Base-by-base conservation (phyloP, 805 yeast genomes). In the Lipomyces chichibuensis region DNA sequence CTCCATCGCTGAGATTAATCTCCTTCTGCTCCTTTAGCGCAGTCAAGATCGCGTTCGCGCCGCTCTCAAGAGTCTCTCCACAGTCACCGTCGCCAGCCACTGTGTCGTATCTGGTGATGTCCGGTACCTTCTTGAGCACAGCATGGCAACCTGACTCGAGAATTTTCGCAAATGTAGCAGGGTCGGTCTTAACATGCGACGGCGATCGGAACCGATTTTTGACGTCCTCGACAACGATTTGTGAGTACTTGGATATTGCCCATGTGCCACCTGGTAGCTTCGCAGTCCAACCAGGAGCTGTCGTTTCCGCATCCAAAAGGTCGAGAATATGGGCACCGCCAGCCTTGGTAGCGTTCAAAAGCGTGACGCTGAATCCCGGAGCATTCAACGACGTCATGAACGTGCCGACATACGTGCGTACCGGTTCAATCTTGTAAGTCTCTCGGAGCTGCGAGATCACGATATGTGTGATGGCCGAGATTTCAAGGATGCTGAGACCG, bases 51-150 rank as follows among this genome's bases (percentile, higher is more conserved):
- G 89, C 92, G 60, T 87, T 82, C 25, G 92, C 96, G 55, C 98
- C 98, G 27, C 85, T 83, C 6, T 87, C 90, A 66, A 93, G 79
- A 0, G 97, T 92, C 73, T 91, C 95, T 53, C 98, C 98, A 79
- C 97, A 92, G 75, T 92, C 98, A 73, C 98, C 98, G 77, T 92
- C 98, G 65, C 98, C 98, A 0, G 93, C 97, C 71, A 86, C 82
- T 1, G 95, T 89, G 74, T 92, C 98, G 71, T 90, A 87, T 62
- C 85, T 84, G 0, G 97, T 93, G 74, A 92, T 88, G 73, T 87
- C 84, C 2, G 96, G 95, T 77, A 92, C 98, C 23, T 83, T 84
- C 43, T 83, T 80, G 55, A 88, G 78, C 7, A 88, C 78, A 9
- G 77, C 75, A 60, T 84, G 80, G 63, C 89, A 87, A 49, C 84